Conservation (phyloP, 2,329 filamentous ascomycete genomes). For the Helicocarpus griseus region DNA sequence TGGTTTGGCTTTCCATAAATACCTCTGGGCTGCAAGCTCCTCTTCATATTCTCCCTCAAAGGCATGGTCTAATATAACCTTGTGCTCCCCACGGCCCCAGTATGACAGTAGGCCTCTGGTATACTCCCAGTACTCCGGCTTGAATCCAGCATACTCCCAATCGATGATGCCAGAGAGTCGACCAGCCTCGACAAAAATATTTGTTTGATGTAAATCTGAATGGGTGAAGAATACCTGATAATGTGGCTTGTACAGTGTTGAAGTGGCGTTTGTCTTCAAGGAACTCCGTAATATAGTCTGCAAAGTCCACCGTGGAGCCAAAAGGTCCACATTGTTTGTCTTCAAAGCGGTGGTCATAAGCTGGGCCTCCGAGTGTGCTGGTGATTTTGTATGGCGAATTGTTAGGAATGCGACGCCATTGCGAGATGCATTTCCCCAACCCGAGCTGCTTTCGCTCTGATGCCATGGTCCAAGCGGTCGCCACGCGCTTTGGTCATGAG, state of each 20-base stretch:
- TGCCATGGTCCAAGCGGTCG: conserved; percentile 1
- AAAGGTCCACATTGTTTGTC: conserved; percentile 8
- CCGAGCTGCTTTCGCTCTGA: conserved; percentile 10
- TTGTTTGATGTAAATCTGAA: conserved; percentile 9
- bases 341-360: conserved; percentile 5
- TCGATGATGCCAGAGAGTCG: conserved; percentile 8
- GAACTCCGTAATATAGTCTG: conserved; percentile 6
- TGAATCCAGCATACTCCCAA: conserved; percentile 10
- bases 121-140: conserved; percentile 12
- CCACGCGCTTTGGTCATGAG: conserved; percentile 10
- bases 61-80: background rate
- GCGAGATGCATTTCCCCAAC: conserved; percentile 7
- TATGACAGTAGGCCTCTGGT: conserved; percentile 6
- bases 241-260: conserved; percentile 9
- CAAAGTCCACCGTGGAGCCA: conserved; percentile 9
- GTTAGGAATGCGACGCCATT: conserved; percentile 10
- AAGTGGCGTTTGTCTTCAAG: conserved; percentile 3
- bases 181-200: conserved; percentile 8
- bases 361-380: conserved; percentile 7
- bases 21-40: conserved; percentile 7
- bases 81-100: background rate
- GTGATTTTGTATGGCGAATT: conserved; percentile 6
- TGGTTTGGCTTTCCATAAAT: background rate
- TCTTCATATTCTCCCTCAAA: conserved; percentile 10
- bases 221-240: conserved; percentile 11